phyloP scores from a whole-genome alignment of 495 filamentous ascomycete genomes.

The Neurospora terricola region DNA sequence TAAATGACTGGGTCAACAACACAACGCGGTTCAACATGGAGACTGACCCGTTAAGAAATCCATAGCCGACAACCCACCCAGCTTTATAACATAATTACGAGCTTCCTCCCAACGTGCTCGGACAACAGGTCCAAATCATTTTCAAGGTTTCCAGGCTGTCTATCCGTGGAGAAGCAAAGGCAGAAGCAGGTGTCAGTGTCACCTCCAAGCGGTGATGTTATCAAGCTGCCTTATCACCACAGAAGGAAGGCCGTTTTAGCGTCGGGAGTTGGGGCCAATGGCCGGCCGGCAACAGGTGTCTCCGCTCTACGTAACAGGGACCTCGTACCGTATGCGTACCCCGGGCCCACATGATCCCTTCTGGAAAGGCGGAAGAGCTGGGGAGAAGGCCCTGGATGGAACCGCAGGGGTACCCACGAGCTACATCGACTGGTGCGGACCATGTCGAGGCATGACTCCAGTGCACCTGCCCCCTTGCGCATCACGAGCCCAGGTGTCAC shows the following conservation, averaged over 20 bases:
- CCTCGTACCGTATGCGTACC: conserved; percentile 8
- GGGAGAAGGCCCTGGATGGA: not conserved
- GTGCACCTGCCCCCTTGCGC: not conserved
- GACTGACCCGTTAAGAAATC: not conserved
- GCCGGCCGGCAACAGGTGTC: not conserved
- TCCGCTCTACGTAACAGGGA: conserved; percentile 3
- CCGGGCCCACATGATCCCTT: not conserved
- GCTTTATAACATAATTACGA: not conserved
- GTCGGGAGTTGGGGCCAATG: conserved; percentile 1
- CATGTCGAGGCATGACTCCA: not conserved
- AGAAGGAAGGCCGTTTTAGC: conserved; percentile 14
- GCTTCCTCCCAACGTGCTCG: not conserved
- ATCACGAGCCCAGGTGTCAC: conserved; percentile 20
- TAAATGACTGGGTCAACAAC: conserved; percentile 5
- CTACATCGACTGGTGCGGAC: conserved; percentile 4
- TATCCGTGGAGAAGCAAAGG: not conserved
- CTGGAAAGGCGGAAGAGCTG: not conserved
- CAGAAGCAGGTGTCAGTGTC: not conserved
- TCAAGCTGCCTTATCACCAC: conserved; percentile 21
- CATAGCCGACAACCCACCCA: not conserved
- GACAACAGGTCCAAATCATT: not conserved
- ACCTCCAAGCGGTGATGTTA: conserved; percentile 14
- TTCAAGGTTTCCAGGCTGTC: not conserved
- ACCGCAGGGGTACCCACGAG: conserved; percentile 2
- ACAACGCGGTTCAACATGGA: not conserved